Evolutionary conservation across 768 basidiomycete species (phyloP), one percentile per base, ranked within the genome.

Genomic region (Trametes coccinea): DNA sequence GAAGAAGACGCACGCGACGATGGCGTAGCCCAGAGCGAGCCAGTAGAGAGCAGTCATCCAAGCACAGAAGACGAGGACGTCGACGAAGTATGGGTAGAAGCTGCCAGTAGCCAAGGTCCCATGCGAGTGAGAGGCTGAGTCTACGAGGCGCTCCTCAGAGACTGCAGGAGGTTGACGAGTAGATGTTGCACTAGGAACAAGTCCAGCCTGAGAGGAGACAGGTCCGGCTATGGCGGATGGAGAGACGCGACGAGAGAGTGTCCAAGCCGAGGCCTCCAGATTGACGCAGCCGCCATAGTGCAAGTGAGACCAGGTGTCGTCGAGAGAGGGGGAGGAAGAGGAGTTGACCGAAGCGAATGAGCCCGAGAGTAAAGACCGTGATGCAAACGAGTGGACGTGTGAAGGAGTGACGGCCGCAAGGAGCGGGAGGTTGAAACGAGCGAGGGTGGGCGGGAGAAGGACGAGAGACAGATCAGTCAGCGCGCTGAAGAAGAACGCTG

Each of bases 381-480:
- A 14, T 10, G 39, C 22, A 22, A 53, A 40, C 1, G 51, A 53
- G 39, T 41, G 51, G 11, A 40, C 17, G 17, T 10, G 17, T 4
- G 37, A 39, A 53, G 51, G 51, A 53, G 39, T 10, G 39, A 37
- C 39, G 17, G 9, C 33, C 22, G 22, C 11, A 41, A 53, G 51
- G 51, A 53, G 51, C 14, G 51, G 22, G 22, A 53, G n/a, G 34
- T 41, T n/a, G 2, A 40, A 53, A 53, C 51, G 51, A 53, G 51
- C 14, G 51, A 53, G 5, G 17, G 37, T 53, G 51, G 51, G 51
- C 51, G 51, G 8, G 51, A 53, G 39, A 10, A 22, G 8, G 51
- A 53, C 10, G 8, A 37, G 33, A 13, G 51, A 40, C 13, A 53
- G n/a, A 22, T 53, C 51, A 27, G 51, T 34, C 37, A 53, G 37